Percentiles rank a stretch among this genome's conserved stretches.
These are phyloP conservation scores for Aspergillus puulaauensis DNA, from an alignment of 2,329 filamentous ascomycete genomes.

Conservation along the genomic window DNA sequence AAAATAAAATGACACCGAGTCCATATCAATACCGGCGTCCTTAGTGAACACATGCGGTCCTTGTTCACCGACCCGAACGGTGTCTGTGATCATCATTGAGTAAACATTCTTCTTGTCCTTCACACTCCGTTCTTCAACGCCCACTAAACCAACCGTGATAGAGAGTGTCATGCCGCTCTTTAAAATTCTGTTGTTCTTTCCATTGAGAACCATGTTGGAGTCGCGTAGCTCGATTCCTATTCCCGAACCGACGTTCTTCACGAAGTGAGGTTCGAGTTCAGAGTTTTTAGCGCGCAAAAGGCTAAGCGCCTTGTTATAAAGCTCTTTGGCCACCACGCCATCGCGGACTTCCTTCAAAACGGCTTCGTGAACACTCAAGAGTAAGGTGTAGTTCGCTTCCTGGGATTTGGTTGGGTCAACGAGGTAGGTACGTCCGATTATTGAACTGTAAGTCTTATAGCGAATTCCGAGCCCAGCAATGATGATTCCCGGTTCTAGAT, in stretches of 20 bases:
- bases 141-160: conserved; percentile 84
- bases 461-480: conserved; percentile 87
- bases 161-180: conserved; percentile 98
- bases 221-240: conserved; percentile 93
- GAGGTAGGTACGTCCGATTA: conserved; percentile 89
- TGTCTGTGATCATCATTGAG: conserved; percentile 87
- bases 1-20: conserved; percentile 97
- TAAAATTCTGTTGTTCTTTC: conserved; percentile 76
- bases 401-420: conserved; percentile 97
- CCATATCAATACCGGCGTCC: conserved; percentile 85
- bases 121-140: conserved; percentile 81
- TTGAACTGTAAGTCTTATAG: conserved; percentile 93
- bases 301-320: conserved; percentile 82
- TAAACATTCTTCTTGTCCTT: conserved; percentile 90
- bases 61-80: conserved; percentile 74
- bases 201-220: conserved; percentile 76
- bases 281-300: conserved; percentile 88
- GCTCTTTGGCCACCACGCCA: conserved; percentile 80
- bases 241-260: conserved; percentile 87
- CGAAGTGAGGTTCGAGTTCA: conserved; percentile 90
- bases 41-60: conserved; percentile 82
- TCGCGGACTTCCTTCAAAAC: conserved; percentile 89
- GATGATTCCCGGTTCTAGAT: conserved; percentile 88
- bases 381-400: conserved; percentile 88
- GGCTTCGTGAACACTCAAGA: conserved; percentile 80